Conservation (phyloP, 331 rosid genomes). For the Telfairia occidentalis region DNA sequence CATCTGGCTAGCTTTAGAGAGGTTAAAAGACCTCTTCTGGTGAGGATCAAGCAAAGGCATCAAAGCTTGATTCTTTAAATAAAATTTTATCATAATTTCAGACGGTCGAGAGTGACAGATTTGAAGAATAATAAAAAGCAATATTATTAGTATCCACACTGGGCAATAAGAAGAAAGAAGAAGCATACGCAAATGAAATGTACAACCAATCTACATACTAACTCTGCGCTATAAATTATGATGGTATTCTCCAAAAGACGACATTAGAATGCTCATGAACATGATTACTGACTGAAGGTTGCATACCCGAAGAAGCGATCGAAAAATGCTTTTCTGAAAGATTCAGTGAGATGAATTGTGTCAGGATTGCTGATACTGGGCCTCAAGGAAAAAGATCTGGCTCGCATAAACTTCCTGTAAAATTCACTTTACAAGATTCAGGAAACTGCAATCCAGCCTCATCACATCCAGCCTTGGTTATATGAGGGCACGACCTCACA, state of each 20-base stretch:
- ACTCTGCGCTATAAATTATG: not conserved
- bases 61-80: not conserved
- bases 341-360: not conserved
- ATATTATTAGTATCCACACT: constrained; percentile 7
- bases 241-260: not conserved
- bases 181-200: not conserved
- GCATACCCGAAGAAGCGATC: not conserved
- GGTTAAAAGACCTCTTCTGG: not conserved
- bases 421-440: constrained; percentile 62
- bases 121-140: not conserved
- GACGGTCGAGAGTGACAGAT: not conserved
- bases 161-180: not conserved
- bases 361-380: not conserved
- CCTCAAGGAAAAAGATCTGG: constrained; percentile 37
- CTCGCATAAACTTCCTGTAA: constrained; percentile 50
- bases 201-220: not conserved
- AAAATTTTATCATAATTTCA: not conserved
- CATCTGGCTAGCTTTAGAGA: not conserved
- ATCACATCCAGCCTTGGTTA: constrained; percentile 61
- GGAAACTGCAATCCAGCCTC: constrained; percentile 75
- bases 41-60: not conserved
- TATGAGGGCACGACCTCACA: constrained; percentile 73
- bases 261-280: not conserved
- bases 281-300: not conserved
- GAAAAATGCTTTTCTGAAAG: not conserved